Evolutionary conservation across 306 rosid species (phyloP).

Genomic region (Glycine tomentella): DNA sequence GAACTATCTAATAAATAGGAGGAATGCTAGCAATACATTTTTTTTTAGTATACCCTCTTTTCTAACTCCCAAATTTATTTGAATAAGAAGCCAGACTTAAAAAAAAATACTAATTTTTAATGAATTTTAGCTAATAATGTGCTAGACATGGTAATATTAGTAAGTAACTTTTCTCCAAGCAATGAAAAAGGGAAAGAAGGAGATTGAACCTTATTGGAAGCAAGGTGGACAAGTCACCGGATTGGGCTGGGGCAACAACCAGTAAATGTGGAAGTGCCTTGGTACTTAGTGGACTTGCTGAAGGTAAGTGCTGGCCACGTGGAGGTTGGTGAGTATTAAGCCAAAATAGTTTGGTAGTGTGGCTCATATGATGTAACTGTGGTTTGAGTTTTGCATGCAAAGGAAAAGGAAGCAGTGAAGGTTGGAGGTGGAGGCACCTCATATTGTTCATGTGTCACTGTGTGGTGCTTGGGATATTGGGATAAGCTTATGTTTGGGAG

Average conservation of each 20-base stretch:
- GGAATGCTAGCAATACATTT: too few species aligned
- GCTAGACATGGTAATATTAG: too few species aligned
- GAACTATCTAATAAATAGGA: too few species aligned
- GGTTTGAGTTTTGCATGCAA: slow-evolving; percentile 39
- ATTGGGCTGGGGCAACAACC: slow-evolving; percentile 45
- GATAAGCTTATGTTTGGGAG: slow-evolving; percentile 23
- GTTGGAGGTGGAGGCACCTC: slow-evolving; percentile 52
- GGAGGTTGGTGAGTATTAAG: slow-evolving; percentile 29
- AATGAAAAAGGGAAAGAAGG: slow-evolving; percentile 5
- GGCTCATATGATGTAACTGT: slow-evolving; percentile 18
- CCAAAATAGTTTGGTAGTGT: neutral
- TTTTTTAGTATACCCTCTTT: too few species aligned
- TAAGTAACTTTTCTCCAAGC: too few species aligned
- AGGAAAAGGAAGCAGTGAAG: slow-evolving; percentile 45
- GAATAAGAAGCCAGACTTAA: too few species aligned
- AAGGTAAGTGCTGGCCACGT: slow-evolving; percentile 37
- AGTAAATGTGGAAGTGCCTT: slow-evolving; percentile 52
- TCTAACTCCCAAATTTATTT: too few species aligned
- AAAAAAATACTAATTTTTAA: too few species aligned
- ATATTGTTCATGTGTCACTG: slow-evolving; percentile 9
- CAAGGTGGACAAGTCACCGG: slow-evolving; percentile 55
- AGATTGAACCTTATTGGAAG: slow-evolving; percentile 52
- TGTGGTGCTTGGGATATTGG: neutral
- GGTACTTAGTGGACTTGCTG: slow-evolving; percentile 33
- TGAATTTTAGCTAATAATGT: too few species aligned